A percentile compares a stretch with the other conserved stretches of the same genome.
Evolutionary conservation across 1,284 basidiomycete species (phyloP).

Genomic region (Leccinum subrobustum): DNA sequence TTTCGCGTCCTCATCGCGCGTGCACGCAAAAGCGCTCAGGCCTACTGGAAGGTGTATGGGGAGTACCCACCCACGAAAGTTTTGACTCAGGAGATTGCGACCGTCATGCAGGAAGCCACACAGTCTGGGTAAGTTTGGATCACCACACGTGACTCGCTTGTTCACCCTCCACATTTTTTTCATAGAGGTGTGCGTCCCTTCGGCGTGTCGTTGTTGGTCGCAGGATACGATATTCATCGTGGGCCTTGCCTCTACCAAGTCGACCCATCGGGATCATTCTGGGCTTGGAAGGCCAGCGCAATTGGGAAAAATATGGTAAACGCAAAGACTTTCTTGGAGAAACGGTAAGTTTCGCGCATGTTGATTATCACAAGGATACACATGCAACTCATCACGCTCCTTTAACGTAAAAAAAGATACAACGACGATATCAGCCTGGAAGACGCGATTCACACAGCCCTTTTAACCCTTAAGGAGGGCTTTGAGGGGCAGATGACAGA

Average conservation of each 20-base stretch:
- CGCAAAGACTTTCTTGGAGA: constrained; percentile 98
- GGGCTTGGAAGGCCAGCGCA: constrained; percentile 99
- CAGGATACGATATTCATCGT: constrained; percentile 91
- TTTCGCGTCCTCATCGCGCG: constrained; percentile 92
- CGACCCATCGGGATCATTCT: constrained; percentile 97
- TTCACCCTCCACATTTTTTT: constrained; percentile 30
- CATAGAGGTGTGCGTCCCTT: constrained; percentile 95
- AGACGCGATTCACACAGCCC: constrained; percentile 99
- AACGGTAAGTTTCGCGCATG: constrained; percentile 64
- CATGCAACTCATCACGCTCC: constrained; percentile 19
- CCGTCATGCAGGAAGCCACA: constrained; percentile 98
- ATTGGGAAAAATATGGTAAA: constrained; percentile 99
- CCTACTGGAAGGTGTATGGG: constrained; percentile 99
- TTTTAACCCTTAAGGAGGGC: constrained; percentile 97
- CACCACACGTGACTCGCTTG: constrained; percentile 28
- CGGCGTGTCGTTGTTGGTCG: constrained; percentile 94
- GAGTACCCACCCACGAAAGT: constrained; percentile 99
- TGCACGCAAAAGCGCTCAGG: constrained; percentile 96
- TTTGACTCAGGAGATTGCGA: constrained; percentile 95
- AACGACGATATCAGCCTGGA: constrained; percentile 99
- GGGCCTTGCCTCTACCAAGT: constrained; percentile 97
- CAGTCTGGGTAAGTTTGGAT: constrained; percentile 83
- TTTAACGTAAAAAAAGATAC: constrained; percentile 72
- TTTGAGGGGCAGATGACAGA: constrained; percentile 99
- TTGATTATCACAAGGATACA: constrained; percentile 20